These are phyloP conservation scores for Penicillium verhagenii DNA, from an alignment of 495 filamentous ascomycete species.

Conservation along the genomic window DNA sequence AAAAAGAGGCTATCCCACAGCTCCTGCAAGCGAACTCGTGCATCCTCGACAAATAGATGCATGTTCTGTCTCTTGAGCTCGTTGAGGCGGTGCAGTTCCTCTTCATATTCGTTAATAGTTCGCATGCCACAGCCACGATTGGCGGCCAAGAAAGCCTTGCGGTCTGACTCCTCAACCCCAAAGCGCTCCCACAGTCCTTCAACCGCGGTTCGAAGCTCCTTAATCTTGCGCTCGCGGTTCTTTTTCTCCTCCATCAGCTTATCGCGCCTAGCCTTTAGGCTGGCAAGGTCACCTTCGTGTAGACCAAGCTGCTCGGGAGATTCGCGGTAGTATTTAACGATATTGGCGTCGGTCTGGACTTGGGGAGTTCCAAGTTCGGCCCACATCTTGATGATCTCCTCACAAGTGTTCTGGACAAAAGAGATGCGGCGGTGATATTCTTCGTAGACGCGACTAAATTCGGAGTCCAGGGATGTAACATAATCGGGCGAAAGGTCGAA, in stretches of 20 bases:
- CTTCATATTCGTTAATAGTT: slow-evolving; percentile 91
- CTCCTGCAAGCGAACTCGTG: slow-evolving; percentile 82
- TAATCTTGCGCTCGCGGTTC: slow-evolving; percentile 75
- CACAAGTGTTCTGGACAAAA: slow-evolving; percentile 68
- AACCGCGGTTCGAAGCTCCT: slow-evolving; percentile 69
- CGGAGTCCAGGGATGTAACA: slow-evolving; percentile 78
- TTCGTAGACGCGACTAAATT: slow-evolving; percentile 91
- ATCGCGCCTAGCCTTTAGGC: slow-evolving; percentile 70
- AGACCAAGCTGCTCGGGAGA: slow-evolving; percentile 91
- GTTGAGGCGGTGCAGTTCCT: slow-evolving; percentile 79
- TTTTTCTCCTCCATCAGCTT: slow-evolving; percentile 93
- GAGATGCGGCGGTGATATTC: slow-evolving; percentile 82
- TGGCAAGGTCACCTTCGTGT: slow-evolving; percentile 76
- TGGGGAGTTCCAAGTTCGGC: slow-evolving; percentile 90
- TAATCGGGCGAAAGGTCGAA: slow-evolving; percentile 92
- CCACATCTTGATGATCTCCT: slow-evolving; percentile 92
- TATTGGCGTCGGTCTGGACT: slow-evolving; percentile 81
- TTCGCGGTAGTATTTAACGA: slow-evolving; percentile 86
- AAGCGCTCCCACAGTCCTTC: slow-evolving; percentile 88
- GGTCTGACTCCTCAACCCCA: slow-evolving; percentile 73
- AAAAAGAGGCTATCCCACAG: slow-evolving; percentile 93
- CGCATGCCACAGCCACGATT: slow-evolving; percentile 79
- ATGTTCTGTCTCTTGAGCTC: slow-evolving; percentile 94
- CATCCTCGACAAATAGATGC: slow-evolving; percentile 92
- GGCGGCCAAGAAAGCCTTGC: slow-evolving; percentile 72